phyloP scores from a whole-genome alignment of 2,329 filamentous ascomycete genomes.

The Byssochlamys sp. region DNA sequence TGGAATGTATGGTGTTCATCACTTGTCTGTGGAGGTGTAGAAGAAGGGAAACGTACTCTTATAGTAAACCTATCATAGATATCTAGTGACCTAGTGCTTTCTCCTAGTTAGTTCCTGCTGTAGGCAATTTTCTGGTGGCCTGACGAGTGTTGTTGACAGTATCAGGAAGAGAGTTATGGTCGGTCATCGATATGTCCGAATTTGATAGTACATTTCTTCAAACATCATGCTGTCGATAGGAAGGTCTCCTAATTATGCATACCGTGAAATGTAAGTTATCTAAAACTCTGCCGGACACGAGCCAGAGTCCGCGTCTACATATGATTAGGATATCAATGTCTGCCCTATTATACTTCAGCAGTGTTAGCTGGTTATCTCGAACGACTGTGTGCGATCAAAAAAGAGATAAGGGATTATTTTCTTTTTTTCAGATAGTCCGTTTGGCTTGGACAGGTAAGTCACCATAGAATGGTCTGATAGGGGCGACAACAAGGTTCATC shows the following conservation, averaged over 20 bases:
- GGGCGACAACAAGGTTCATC: conserved; percentile 56
- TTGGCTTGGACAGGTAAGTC: conserved; percentile 55
- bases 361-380: conserved; percentile 16
- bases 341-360: conserved; percentile 10
- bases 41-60: conserved; percentile 16
- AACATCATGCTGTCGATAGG: conserved; percentile 30
- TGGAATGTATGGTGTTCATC: conserved; percentile 51
- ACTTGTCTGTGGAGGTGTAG: conserved; percentile 23
- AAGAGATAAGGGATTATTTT: conserved; percentile 17
- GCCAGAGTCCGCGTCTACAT: background rate
- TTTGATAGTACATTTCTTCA: conserved; percentile 41
- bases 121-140: background rate
- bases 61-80: conserved; percentile 5
- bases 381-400: conserved; percentile 1
- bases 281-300: background rate
- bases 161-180: conserved; percentile 6
- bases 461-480: conserved; percentile 52
- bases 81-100: background rate
- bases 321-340: background rate
- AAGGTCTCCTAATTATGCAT: background rate
- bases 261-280: conserved; percentile 2
- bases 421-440: conserved; percentile 47
- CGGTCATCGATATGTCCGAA: conserved; percentile 35
- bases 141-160: background rate
- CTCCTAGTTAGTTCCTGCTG: background rate